Base-by-base conservation (phyloP, 192 early-diverging fungal species). In the Linnemannia zychae region DNA sequence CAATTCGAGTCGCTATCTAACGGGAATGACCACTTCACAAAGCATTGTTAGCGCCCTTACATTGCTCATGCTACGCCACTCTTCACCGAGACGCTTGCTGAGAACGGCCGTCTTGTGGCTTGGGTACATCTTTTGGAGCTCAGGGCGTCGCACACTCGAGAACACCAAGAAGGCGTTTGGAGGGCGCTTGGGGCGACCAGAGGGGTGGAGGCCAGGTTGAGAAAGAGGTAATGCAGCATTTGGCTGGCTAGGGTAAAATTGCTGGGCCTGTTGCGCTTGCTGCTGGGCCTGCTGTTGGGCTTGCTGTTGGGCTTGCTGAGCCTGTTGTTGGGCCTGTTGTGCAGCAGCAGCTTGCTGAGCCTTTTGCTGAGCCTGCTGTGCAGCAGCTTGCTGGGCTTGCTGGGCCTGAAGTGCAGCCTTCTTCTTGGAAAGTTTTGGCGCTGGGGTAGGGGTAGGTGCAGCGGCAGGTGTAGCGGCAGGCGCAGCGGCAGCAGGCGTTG, bases 121-220 rank as follows among this genome's bases (percentile, higher is more conserved):
- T 7, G 92, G 94, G 31, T 91, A 88, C 7, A 88, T 83, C 71
- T 91, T 89, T 67, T 91, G 87, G 48, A 94, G 88, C 81, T 94
- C 90, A 6, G 91, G 91, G 44, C 94, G 89, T n/a, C 94, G 89
- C 72, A 94, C 92, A 36, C 89, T 89, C 0, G 92, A 93, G 69
- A 91, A 94, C 7, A 94, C 87, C 71, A 94, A 76, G 70, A 94
- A 94, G 1, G 94, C 92, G 75, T 93, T 94, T 89, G 92, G 90
- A 4, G 94, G 94, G 57, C 92, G 84, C 65, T 94, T 94, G 15
- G 91, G 87, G n/a, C 85, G 81, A 20, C 87, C 81, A 28, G 74
- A 80, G 16, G 81, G 85, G 75, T 79, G 77, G 49, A 74, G 63
- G 13, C 72, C 49, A n/a, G 74, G 67, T 28, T 75, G 65, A 37